These are phyloP conservation scores for Trichophyton simii DNA, from an alignment of 2,329 filamentous ascomycete species.

Conservation along the genomic window DNA sequence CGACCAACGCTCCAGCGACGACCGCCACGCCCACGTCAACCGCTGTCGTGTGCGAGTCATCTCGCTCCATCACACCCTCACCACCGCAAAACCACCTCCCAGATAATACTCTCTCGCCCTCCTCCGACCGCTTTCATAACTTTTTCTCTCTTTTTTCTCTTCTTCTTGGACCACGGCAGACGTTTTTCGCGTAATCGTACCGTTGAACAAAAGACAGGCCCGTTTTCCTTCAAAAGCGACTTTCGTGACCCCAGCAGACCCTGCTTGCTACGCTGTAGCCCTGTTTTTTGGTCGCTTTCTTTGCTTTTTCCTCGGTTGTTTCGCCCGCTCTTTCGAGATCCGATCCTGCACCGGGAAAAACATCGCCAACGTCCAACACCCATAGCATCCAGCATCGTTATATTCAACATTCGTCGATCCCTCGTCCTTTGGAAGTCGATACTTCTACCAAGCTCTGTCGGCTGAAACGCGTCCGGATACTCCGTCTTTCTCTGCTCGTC, in stretches of 20 bases:
- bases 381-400: neutral
- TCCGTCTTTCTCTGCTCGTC: neutral
- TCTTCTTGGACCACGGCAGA: neutral
- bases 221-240: neutral
- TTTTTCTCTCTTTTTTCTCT: neutral
- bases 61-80: neutral
- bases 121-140: neutral
- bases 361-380: neutral
- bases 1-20: neutral
- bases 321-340: constrained; percentile 10
- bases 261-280: neutral
- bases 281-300: neutral
- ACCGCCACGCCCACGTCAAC: constrained; percentile 5
- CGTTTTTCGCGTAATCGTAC: neutral
- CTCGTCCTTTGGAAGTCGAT: neutral
- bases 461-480: neutral
- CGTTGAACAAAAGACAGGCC: neutral
- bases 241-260: neutral
- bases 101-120: neutral
- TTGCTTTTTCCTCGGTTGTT: constrained; percentile 4
- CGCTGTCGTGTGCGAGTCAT: constrained; percentile 16
- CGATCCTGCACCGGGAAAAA: constrained; percentile 2
- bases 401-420: neutral
- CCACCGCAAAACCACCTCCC: neutral
- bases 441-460: neutral